A percentile compares a stretch with the other conserved stretches of the same genome.
Conservation (phyloP, 768 basidiomycete genomes). For the Mrakia frigida region DNA sequence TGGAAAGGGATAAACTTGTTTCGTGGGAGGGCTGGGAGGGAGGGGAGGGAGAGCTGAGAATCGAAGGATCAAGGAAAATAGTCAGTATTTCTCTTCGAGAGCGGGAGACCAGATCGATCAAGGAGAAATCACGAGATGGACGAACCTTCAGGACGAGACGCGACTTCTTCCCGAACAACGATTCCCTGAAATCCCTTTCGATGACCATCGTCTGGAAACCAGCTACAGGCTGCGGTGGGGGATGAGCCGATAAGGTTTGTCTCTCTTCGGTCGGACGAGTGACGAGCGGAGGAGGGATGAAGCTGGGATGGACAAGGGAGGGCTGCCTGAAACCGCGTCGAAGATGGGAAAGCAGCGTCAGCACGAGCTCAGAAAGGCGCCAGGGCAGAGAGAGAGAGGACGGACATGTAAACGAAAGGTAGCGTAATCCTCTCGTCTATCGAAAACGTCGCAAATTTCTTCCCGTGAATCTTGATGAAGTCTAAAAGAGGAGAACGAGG, state of each 20-base stretch:
- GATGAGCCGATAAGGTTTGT: not conserved
- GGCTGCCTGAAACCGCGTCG: constrained; percentile 1
- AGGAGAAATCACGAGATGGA: not conserved
- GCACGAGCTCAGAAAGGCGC: not conserved
- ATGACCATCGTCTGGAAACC: not conserved
- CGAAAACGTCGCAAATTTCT: not conserved
- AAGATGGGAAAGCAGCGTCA: not conserved
- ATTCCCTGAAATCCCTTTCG: constrained; percentile 1
- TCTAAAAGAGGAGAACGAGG: not conserved
- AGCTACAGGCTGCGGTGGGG: not conserved
- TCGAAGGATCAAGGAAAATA: not conserved
- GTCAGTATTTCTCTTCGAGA: too few relatives aligned
- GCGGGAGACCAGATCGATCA: too few relatives aligned
- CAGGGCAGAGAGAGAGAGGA: not conserved
- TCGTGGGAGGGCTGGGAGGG: not conserved
- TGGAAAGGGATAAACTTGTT: not conserved
- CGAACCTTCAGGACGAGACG: not conserved
- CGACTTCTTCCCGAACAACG: not conserved
- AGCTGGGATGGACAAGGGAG: not conserved
- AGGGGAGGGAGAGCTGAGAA: not conserved
- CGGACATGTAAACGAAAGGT: constrained; percentile 12
- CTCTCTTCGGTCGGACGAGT: not conserved
- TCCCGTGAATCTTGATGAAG: constrained; percentile 18
- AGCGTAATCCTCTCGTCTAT: constrained; percentile 6
- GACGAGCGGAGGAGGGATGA: not conserved